These are phyloP conservation scores for Coemansia sp. DNA, from an alignment of 192 early-diverging fungal species.

Conservation along the genomic window DNA sequence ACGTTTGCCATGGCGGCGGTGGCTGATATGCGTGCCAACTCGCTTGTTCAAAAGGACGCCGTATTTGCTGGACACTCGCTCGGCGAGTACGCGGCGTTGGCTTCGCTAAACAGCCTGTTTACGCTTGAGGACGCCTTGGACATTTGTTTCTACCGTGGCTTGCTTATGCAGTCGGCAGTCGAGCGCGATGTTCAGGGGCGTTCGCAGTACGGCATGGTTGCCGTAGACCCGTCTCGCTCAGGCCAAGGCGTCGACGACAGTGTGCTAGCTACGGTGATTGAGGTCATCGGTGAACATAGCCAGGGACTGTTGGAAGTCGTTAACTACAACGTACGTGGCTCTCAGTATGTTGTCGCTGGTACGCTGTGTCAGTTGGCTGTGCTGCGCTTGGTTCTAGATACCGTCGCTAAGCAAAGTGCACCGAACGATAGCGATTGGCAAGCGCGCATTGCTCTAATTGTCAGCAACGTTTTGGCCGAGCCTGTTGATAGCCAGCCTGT, in stretches of 20 bases:
- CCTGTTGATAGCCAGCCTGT: conserved; percentile 65
- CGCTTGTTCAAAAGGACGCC: conserved; percentile 75
- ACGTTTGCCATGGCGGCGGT: conserved; percentile 85
- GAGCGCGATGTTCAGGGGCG: conserved; percentile 73
- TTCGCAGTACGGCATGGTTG: conserved; percentile 93
- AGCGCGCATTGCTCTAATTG: conserved; percentile 71
- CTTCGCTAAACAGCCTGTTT: conserved; percentile 77
- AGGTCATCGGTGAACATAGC: conserved; percentile 71
- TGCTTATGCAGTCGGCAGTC: conserved; percentile 95
- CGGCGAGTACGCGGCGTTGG: conserved; percentile 88
- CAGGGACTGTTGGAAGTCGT: conserved; percentile 84
- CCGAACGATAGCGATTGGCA: conserved; percentile 78
- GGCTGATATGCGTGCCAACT: conserved; percentile 83
- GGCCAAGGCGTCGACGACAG: conserved; percentile 74
- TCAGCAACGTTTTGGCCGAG: conserved; percentile 62
- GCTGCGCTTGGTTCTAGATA: conserved; percentile 81
- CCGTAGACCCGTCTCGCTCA: conserved; percentile 86
- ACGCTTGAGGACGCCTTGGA: conserved; percentile 81
- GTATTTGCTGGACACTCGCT: conserved; percentile 92
- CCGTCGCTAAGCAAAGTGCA: conserved; percentile 64
- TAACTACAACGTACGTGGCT: conserved; percentile 93
- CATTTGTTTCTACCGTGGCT: conserved; percentile 91
- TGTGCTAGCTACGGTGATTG: conserved; percentile 66
- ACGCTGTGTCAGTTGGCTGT: conserved; percentile 73
- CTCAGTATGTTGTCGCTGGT: conserved; percentile 93